Conservation (phyloP, 495 filamentous ascomycete genomes). For the Podospora comata region DNA sequence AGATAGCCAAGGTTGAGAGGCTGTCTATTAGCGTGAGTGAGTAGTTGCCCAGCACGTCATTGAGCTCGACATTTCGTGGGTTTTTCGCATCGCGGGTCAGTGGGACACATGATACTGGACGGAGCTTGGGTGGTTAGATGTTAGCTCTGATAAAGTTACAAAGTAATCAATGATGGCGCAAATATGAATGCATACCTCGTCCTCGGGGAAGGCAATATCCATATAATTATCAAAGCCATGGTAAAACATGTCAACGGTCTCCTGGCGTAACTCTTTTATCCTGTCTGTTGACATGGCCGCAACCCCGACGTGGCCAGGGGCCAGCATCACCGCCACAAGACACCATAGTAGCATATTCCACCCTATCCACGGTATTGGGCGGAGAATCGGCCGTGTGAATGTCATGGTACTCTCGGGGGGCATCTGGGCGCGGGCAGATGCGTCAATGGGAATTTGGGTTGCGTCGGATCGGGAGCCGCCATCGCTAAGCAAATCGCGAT, state of each 20-base stretch:
- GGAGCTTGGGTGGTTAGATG: slow-evolving; percentile 51
- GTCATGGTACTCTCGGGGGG: background rate
- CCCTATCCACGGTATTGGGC: background rate
- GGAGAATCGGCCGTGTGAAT: background rate
- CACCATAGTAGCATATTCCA: slow-evolving; percentile 15
- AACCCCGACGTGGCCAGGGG: slow-evolving; percentile 27
- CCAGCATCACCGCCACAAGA: slow-evolving; percentile 24
- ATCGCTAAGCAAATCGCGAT: slow-evolving; percentile 24
- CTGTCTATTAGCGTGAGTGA: slow-evolving; percentile 94
- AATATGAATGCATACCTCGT: slow-evolving; percentile 59
- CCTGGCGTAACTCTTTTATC: slow-evolving; percentile 54
- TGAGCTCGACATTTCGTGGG: slow-evolving; percentile 79
- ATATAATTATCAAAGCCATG: slow-evolving; percentile 97
- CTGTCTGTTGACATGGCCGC: slow-evolving; percentile 51
- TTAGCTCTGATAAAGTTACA: slow-evolving; percentile 14
- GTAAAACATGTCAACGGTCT: slow-evolving; percentile 91
- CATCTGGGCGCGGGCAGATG: background rate
- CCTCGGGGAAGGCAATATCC: slow-evolving; percentile 89
- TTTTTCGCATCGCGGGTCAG: slow-evolving; percentile 77
- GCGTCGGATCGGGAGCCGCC: slow-evolving; percentile 21
- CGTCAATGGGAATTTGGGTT: slow-evolving; percentile 2
- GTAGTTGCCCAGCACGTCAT: slow-evolving; percentile 96
- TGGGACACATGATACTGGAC: slow-evolving; percentile 79
- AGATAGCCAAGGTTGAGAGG: slow-evolving; percentile 85
- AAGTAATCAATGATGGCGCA: background rate